Conservation (phyloP, 768 basidiomycete genomes). For the Tylopilus cervinicoccineus region DNA sequence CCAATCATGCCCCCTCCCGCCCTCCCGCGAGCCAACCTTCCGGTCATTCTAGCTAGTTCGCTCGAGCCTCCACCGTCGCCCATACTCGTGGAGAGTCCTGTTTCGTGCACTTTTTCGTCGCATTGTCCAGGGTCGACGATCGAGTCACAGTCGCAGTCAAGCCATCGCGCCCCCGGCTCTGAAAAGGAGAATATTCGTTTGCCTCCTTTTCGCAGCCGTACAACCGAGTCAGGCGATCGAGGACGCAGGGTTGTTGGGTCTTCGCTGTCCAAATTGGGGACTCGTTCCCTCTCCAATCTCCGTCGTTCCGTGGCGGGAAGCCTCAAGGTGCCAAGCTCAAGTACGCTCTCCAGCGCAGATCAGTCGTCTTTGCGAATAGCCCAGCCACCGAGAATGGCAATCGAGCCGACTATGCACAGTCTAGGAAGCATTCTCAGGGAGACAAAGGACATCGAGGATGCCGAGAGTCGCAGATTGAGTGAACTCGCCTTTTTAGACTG, state of each 20-base stretch:
- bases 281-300: constrained; percentile 41
- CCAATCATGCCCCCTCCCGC: constrained; percentile 14
- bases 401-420: constrained; percentile 58
- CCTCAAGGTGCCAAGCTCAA: constrained; percentile 18
- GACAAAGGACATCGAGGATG: constrained; percentile 55
- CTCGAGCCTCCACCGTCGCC: constrained; percentile 5
- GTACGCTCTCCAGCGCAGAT: constrained; percentile 20
- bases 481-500: constrained; percentile 64
- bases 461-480: constrained; percentile 63
- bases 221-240: constrained; percentile 17
- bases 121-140: constrained; percentile 13
- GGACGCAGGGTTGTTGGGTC: constrained; percentile 1
- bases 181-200: constrained; percentile 14
- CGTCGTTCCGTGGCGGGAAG: constrained; percentile 42
- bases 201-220: constrained; percentile 14
- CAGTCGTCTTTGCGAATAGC: constrained; percentile 36
- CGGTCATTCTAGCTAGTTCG: constrained; percentile 21
- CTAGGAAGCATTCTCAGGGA: constrained; percentile 52
- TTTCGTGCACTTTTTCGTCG: constrained; percentile 23
- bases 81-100: constrained; percentile 19
- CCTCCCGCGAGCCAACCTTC: neutral
- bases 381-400: constrained; percentile 35
- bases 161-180: neutral
- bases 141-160: constrained; percentile 13
- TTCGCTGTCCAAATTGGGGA: constrained; percentile 28